Evolutionary conservation across 2,329 filamentous ascomycete genomes (phyloP).

Genomic region (Botrytis porri): DNA sequence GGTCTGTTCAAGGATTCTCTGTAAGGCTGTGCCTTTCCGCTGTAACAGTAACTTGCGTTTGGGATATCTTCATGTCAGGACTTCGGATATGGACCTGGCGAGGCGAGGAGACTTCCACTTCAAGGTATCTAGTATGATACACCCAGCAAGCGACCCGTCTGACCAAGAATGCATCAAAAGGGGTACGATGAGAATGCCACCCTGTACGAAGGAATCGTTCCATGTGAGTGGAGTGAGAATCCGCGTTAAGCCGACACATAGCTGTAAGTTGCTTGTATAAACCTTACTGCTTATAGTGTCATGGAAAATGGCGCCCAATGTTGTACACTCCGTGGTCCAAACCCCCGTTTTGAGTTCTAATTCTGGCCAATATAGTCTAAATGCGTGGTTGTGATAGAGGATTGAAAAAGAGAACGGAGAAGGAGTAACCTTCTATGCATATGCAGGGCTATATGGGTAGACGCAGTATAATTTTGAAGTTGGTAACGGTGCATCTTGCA

Average conservation of each 20-base stretch:
- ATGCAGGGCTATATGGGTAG: conserved; percentile 15
- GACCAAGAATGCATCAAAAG: background rate
- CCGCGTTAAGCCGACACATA: background rate
- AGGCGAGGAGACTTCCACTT: background rate
- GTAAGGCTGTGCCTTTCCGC: conserved; percentile 27
- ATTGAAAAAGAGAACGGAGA: conserved; percentile 7
- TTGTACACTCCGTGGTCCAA: conserved; percentile 16
- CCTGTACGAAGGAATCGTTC: conserved; percentile 6
- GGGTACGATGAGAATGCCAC: background rate
- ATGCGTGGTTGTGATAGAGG: conserved; percentile 28
- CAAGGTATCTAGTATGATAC: background rate
- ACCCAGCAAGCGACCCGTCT: conserved; percentile 9
- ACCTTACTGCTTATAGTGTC: background rate
- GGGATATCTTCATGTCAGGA: conserved; percentile 19
- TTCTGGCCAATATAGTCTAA: conserved; percentile 23
- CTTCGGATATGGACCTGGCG: conserved; percentile 14
- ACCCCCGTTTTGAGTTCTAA: conserved; percentile 11
- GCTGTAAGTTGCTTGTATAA: background rate
- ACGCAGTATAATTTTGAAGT: conserved; percentile 2
- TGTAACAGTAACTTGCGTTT: conserved; percentile 23
- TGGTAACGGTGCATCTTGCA: conserved; percentile 18
- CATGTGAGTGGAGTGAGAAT: background rate
- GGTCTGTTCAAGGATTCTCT: conserved; percentile 8
- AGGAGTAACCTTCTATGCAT: conserved; percentile 18
- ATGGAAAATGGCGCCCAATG: conserved; percentile 22